Evolutionary conservation across 108 stramenopile species (phyloP).

Genomic region (Aurantiochytrium sp.): DNA sequence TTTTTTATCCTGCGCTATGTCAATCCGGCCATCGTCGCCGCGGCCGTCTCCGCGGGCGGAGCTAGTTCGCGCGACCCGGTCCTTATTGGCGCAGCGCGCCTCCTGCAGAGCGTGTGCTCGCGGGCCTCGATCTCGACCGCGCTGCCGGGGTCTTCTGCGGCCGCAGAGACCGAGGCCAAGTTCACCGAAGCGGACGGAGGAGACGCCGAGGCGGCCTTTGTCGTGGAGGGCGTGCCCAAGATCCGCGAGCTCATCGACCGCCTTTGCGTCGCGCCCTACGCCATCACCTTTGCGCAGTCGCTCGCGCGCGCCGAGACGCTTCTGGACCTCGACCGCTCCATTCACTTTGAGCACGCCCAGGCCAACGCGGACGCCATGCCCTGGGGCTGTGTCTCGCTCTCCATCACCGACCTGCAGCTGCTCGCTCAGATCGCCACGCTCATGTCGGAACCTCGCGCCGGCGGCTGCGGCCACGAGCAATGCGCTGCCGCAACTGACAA

Average conservation of each 20-base stretch:
- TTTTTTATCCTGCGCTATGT: neutral
- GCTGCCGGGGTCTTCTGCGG: neutral
- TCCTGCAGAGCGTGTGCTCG: neutral
- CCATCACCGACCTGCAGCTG: neutral
- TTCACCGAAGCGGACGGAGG: neutral
- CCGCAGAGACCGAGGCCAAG: neutral
- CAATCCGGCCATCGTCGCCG: neutral
- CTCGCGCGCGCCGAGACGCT: neutral
- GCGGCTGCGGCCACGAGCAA: too few relatives aligned
- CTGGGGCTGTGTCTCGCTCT: neutral
- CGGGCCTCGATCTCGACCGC: neutral
- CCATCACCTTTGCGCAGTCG: neutral
- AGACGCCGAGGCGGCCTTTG: neutral
- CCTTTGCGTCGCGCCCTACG: neutral
- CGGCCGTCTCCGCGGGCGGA: neutral
- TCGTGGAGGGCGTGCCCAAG: neutral
- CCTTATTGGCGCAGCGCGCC: neutral
- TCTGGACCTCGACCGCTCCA: neutral
- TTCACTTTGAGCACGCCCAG: neutral
- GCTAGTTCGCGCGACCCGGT: too few relatives aligned
- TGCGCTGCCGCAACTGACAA: too few relatives aligned
- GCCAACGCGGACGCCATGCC: neutral
- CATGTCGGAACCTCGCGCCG: neutral
- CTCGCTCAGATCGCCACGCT: neutral
- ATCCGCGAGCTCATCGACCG: neutral